A percentile compares a stretch with the other conserved stretches of the same genome.
phyloP scores from a whole-genome alignment of 1,139 yeast species.

The Arxiozyma bovina region DNA sequence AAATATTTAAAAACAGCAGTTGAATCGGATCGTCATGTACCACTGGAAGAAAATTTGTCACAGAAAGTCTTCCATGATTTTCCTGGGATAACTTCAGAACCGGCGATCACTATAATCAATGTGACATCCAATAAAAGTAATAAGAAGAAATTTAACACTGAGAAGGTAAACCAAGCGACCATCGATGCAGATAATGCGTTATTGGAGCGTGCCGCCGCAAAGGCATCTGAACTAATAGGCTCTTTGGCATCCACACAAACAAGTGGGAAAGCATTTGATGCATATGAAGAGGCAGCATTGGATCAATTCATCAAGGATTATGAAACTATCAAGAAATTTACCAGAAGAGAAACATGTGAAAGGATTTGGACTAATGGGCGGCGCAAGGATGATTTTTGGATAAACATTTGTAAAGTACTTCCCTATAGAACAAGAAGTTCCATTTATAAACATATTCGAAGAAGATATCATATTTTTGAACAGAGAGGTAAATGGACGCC shows the following conservation, averaged over 20 bases:
- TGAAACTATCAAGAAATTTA: constrained; percentile 50
- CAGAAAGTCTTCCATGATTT: background rate
- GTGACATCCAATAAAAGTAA: background rate
- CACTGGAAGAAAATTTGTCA: background rate
- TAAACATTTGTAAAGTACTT: constrained; percentile 59
- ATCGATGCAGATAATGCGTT: constrained; percentile 22
- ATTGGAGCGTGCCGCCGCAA: constrained; percentile 27
- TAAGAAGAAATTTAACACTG: background rate
- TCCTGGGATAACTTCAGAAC: background rate
- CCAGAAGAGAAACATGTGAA: constrained; percentile 62
- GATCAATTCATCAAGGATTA: constrained; percentile 66
- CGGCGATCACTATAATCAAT: background rate
- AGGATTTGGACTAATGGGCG: constrained; percentile 84
- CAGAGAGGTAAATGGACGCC: constrained; percentile 84
- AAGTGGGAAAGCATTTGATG: constrained; percentile 30
- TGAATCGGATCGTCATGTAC: background rate
- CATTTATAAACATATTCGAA: constrained; percentile 81
- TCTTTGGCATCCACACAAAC: constrained; percentile 28
- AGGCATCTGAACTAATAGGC: constrained; percentile 27
- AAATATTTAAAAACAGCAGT: background rate
- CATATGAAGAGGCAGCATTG: constrained; percentile 59
- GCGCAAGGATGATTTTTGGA: constrained; percentile 86
- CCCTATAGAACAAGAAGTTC: constrained; percentile 84
- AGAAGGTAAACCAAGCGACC: background rate
- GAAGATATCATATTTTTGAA: constrained; percentile 79